Percentiles rank a stretch among this genome's conserved stretches.
Evolutionary conservation across 371 early-diverging fungal genomes (phyloP).

Genomic region (Syncephalis fuscata): DNA sequence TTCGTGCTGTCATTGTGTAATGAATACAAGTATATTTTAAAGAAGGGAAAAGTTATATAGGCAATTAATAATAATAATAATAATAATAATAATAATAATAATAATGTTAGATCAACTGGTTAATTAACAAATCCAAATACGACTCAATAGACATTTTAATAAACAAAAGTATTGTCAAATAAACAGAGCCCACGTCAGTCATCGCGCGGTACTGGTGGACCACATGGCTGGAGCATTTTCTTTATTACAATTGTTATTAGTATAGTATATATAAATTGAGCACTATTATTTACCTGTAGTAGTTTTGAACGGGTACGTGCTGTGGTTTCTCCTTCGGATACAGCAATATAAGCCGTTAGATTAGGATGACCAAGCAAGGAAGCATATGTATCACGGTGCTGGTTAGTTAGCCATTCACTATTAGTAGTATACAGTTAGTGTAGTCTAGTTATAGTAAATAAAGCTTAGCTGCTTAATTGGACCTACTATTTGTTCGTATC

Average conservation of each 20-base stretch:
- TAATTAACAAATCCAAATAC: too few species aligned
- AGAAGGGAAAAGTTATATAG: too few species aligned
- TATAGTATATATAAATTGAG: background rate
- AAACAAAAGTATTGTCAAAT: too few species aligned
- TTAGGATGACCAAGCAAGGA: conserved; percentile 60
- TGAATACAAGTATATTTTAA: too few species aligned
- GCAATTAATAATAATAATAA: too few species aligned
- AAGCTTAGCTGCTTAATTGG: background rate
- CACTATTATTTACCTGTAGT: conserved; percentile 33
- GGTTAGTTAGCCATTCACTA: conserved; percentile 77
- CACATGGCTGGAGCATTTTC: conserved; percentile 72
- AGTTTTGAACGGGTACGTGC: conserved; percentile 53
- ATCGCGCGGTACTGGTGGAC: conserved; percentile 39
- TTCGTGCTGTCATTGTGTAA: too few species aligned
- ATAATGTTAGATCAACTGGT: too few species aligned
- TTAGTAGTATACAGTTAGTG: background rate
- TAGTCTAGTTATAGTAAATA: background rate
- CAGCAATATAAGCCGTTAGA: conserved; percentile 54
- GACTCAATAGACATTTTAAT: too few species aligned
- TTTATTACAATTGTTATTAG: conserved; percentile 7
- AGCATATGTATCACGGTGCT: conserved; percentile 70
- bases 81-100: too few species aligned
- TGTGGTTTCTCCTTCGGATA: conserved; percentile 73
- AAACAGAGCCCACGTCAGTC: too few species aligned
- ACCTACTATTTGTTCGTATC: conserved; percentile 73